Conservation (phyloP, 2,329 filamentous ascomycete species). For the Phialophora chinensis region DNA sequence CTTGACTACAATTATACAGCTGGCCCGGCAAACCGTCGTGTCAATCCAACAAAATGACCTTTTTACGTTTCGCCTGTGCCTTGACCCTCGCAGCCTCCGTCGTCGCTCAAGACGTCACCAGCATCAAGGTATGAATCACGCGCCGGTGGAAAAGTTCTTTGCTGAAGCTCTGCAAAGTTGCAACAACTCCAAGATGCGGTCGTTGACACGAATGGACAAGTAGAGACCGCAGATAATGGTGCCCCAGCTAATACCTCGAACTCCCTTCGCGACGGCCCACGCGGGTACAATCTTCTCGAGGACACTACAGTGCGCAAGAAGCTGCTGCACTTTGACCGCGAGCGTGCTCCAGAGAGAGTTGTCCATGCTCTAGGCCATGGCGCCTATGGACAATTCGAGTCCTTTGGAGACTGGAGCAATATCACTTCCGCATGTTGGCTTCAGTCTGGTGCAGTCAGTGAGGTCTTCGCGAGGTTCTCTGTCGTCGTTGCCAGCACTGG, state of each 20-base stretch:
- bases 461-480: constrained; percentile 48
- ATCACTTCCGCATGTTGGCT: constrained; percentile 33
- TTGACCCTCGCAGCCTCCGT: neutral
- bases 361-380: constrained; percentile 66
- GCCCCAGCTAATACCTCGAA: constrained; percentile 71
- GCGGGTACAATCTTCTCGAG: constrained; percentile 72
- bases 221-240: constrained; percentile 67
- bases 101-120: neutral
- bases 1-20: neutral
- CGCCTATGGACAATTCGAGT: constrained; percentile 64
- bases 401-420: constrained; percentile 40
- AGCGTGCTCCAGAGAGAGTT: constrained; percentile 66
- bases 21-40: neutral
- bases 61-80: no score
- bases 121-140: neutral
- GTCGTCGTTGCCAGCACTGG: constrained; percentile 55
- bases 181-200: constrained; percentile 15
- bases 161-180: neutral
- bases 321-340: constrained; percentile 65
- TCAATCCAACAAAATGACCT: neutral
- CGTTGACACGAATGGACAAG: constrained; percentile 13
- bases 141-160: neutral
- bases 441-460: constrained; percentile 22
- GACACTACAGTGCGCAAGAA: constrained; percentile 77
- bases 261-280: constrained; percentile 69